phyloP scores from a whole-genome alignment of 768 basidiomycete genomes.

The Lactarius pseudohatsudake region DNA sequence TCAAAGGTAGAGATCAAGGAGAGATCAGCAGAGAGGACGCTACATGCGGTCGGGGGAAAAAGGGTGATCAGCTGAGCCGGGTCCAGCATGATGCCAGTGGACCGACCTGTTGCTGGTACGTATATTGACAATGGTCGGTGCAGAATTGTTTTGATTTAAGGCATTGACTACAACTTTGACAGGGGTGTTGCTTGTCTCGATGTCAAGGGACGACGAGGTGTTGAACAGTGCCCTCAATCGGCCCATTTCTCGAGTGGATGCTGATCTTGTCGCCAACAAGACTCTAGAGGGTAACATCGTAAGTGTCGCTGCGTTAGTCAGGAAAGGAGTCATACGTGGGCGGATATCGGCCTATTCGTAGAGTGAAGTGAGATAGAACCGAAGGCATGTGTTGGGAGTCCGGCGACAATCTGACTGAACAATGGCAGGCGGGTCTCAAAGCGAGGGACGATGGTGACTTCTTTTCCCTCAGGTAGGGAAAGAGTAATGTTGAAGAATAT shows the following conservation, averaged over 20 bases:
- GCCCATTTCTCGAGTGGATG: slow-evolving; percentile 9
- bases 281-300: background rate
- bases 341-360: background rate
- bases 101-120: slow-evolving; percentile 21
- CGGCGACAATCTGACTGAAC: slow-evolving; percentile 8
- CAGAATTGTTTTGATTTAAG: slow-evolving; percentile 7
- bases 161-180: slow-evolving; percentile 18
- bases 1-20: slow-evolving; percentile 9
- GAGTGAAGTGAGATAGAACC: slow-evolving; percentile 13
- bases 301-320: background rate
- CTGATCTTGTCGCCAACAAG: slow-evolving; percentile 12
- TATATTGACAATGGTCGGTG: slow-evolving; percentile 8
- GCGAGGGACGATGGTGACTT: slow-evolving; percentile 4
- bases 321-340: slow-evolving; percentile 2
- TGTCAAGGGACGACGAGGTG: slow-evolving; percentile 1
- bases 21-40: background rate
- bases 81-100: background rate
- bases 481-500: slow-evolving; percentile 22
- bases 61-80: background rate
- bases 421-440: slow-evolving; percentile 19
- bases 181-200: slow-evolving; percentile 18
- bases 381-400: slow-evolving; percentile 16
- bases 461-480: slow-evolving; percentile 16
- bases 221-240: slow-evolving; percentile 24
- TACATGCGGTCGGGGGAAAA: background rate